Conservation (phyloP, 768 basidiomycete genomes). For the Bullera alba region DNA sequence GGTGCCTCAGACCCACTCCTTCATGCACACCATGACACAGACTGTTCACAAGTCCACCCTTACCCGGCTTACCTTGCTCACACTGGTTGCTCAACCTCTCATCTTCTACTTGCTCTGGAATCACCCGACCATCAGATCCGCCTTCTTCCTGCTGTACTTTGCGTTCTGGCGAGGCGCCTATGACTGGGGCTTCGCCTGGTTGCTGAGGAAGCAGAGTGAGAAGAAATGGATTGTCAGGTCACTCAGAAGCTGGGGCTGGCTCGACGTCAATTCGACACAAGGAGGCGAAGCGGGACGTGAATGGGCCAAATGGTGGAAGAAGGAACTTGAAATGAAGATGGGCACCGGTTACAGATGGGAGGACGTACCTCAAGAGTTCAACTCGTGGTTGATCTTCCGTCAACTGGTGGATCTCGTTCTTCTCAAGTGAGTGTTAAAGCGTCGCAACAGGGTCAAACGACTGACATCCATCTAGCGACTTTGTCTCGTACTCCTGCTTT, state of each 20-base stretch:
- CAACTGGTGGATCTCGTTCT: conserved; percentile 94
- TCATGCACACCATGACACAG: conserved; percentile 28
- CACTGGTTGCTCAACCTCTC: conserved; percentile 69
- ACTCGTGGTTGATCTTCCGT: conserved; percentile 91
- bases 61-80: conserved; percentile 73
- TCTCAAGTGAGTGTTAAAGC: conserved; percentile 63
- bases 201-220: conserved; percentile 91
- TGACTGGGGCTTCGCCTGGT: conserved; percentile 86
- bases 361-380: conserved; percentile 87
- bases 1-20: conserved; percentile 49
- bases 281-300: conserved; percentile 44
- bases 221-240: conserved; percentile 84
- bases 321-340: conserved; percentile 85
- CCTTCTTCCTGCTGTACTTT: conserved; percentile 83
- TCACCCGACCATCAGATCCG: conserved; percentile 42
- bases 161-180: conserved; percentile 88
- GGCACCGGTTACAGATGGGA: conserved; percentile 89
- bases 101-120: conserved; percentile 60
- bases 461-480: conserved; percentile 58
- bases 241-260: conserved; percentile 73
- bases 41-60: conserved; percentile 53
- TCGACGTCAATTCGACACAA: conserved; percentile 53
- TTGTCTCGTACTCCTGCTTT: conserved; percentile 89
- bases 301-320: conserved; percentile 72
- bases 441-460: background rate